A percentile compares a stretch with the other conserved stretches of the same genome.
These are phyloP conservation scores for Lachancea mirantina DNA, from an alignment of 805 yeast genomes.

Conservation along the genomic window DNA sequence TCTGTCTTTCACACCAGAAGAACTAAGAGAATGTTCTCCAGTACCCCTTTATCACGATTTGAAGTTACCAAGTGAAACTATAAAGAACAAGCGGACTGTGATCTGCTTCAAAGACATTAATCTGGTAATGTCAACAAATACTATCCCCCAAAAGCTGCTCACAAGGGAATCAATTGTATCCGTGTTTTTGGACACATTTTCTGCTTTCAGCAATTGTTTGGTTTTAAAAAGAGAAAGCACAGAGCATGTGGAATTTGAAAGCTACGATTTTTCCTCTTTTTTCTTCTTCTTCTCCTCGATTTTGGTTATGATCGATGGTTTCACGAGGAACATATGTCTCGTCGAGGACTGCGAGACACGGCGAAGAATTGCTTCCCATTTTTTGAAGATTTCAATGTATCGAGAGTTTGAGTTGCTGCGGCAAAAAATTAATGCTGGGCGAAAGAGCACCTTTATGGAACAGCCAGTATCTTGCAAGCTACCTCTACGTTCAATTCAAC, in stretches of 20 bases:
- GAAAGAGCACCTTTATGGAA: no score
- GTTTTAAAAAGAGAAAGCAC: conserved; percentile 65
- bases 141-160: conserved; percentile 38
- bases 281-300: conserved; percentile 28
- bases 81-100: conserved; percentile 27
- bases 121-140: conserved; percentile 65
- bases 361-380: conserved; percentile 12
- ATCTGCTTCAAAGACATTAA: conserved; percentile 46
- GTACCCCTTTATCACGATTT: conserved; percentile 21
- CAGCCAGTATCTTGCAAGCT: no score
- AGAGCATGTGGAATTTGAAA: conserved; percentile 87
- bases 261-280: conserved; percentile 56
- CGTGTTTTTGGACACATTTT: conserved; percentile 21
- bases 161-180: conserved; percentile 13
- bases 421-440: not conserved
- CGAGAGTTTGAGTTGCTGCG: conserved; percentile 19
- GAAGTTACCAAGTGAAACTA: conserved; percentile 23
- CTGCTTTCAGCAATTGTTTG: conserved; percentile 39
- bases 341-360: conserved; percentile 18
- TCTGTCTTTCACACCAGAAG: conserved; percentile 25
- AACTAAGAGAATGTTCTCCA: conserved; percentile 18
- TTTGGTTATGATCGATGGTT: conserved; percentile 28
- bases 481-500: conserved; percentile 10
- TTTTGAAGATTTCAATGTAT: conserved; percentile 14
- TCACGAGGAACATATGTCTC: conserved; percentile 23